Evolutionary conservation across 1,139 yeast genomes (phyloP), one percentile per base, ranked within the genome.

Genomic region (Sugiyamaella paludigena): DNA sequence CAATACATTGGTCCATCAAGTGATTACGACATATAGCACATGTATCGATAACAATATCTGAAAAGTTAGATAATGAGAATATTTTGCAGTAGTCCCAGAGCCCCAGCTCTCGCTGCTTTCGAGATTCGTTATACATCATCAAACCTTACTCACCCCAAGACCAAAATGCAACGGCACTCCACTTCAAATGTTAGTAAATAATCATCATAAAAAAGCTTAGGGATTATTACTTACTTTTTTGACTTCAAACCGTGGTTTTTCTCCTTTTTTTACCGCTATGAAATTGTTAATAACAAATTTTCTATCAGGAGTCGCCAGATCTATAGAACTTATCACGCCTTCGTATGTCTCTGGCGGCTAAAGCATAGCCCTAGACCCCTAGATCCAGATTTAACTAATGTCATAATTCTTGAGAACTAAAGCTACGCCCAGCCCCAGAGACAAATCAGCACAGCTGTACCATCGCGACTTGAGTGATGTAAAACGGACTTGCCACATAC

Each of bases 141-240:
- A n/a, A n/a, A 27, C 7, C 24, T 52, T 63, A 75, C 78, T 64
- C 75, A 76, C 82, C 98, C 98, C 98, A 94, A 1, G 97, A 89
- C 99, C 99, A 94, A 65, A 92, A 89, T 13, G 98, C 98, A 47
- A 94, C 98, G 0, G 98, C 98, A 12, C 96, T 89, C 98, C 98
- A 92, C 74, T 68, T 49, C 10, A n/a, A 16, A 15, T 31, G 50
- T 43, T 47, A 43, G 47, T 19, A 34, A 10, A 8, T 36, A 16
- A 15, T 8, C 11, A 43, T 36, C 3, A 30, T 34, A 12, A 19
- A 16, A 36, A 29, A 11, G 8, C 8, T 29, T 9, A 19, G 29
- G 9, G 15, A n/a, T 12, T 15, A 7, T 4, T 28, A 47, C 61
- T 12, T 51, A 67, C 72, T 60, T 83, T 84, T 61, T 82, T 81